Evolutionary conservation across 2,329 filamentous ascomycete species (phyloP).

Genomic region (Rhynchosporium graminicola): DNA sequence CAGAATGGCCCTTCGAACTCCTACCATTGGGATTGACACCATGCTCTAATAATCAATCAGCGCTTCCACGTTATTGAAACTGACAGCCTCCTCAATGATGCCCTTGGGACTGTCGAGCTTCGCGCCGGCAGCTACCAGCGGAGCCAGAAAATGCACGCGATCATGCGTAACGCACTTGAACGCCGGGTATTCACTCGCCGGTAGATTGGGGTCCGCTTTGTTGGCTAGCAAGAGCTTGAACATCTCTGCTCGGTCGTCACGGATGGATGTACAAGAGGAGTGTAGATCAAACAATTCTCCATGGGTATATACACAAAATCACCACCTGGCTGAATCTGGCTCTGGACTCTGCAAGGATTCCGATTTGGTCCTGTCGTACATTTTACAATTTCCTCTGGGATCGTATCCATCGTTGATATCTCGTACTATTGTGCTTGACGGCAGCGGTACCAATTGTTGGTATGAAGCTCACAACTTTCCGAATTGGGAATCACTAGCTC

Average conservation of each 20-base stretch:
- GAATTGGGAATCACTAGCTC: not conserved
- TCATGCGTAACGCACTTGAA: slow-evolving; percentile 71
- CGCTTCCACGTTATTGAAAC: slow-evolving; percentile 61
- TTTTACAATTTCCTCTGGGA: not conserved
- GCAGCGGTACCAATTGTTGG: not conserved
- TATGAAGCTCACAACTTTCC: not conserved
- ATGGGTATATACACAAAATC: too few relatives aligned
- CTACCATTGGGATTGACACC: slow-evolving; percentile 62
- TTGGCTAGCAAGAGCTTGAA: slow-evolving; percentile 58
- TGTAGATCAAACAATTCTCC: too few relatives aligned
- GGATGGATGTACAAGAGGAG: slow-evolving; percentile 69
- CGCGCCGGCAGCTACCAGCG: slow-evolving; percentile 60
- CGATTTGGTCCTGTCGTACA: too few relatives aligned
- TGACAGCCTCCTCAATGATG: slow-evolving; percentile 65
- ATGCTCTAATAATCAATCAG: slow-evolving; percentile 61
- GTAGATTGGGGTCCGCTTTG: slow-evolving; percentile 53
- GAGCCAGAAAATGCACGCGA: slow-evolving; percentile 59
- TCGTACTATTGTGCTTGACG: not conserved
- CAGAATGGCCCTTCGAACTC: slow-evolving; percentile 57
- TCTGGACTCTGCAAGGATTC: slow-evolving; percentile 44
- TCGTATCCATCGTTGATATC: not conserved
- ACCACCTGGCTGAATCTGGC: too few relatives aligned
- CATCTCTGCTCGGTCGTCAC: slow-evolving; percentile 64
- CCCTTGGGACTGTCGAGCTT: slow-evolving; percentile 61
- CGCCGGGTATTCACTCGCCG: slow-evolving; percentile 63